Base-by-base conservation (phyloP, 768 basidiomycete species). In the Hortiboletus flavorubellus region DNA sequence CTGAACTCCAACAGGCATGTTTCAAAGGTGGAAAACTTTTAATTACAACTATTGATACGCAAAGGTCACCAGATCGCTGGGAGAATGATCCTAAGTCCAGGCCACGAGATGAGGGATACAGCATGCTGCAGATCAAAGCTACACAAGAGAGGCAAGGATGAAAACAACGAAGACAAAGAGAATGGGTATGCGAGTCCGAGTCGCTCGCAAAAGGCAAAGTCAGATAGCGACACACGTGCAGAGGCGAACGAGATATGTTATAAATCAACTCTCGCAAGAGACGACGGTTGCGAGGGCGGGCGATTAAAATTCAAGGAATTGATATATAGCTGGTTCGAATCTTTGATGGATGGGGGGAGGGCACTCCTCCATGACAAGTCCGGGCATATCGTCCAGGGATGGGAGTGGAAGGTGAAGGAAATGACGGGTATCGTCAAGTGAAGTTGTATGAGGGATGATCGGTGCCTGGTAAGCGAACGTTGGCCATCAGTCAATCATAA, bases 331-430 rank as follows among this genome's bases (percentile, higher is more conserved):
- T 31, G 84, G 79, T 59, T 90, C 86, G 56, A 87, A 84, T 60
- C 81, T 76, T 62, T 84, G 83, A 53, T 83, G 80, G 46, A 84
- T 75, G 21, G 82, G 76, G 15, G 75, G 78, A 29, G 82, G 79
- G 35, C 70, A 73, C 62, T 89, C 88, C 61, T 86, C 84, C 49
- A 76, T 76, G 56, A 85, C 73, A 56, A 92, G 80, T 33, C 90
- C 90, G 12, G 90, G 90, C 67, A 92, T 89, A 56, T 91, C 89
- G 51, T 86, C 85, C n/a, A 79, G 62, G 37, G 83, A 77, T 31
- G 89, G 90, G n/a, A 87, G 76, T 2, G 89, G 89, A 11, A 89
- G 80, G 51, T 86, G 86, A 43, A 90, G 78, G 73, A 93, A 93
- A 68, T 94, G 90, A 11, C 91, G 86, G 21, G 89, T 93, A 66